Percentiles rank a stretch among this genome's conserved stretches.
Conservation (phyloP, 257 asterid genomes). For the Salvia rosmarinus region DNA sequence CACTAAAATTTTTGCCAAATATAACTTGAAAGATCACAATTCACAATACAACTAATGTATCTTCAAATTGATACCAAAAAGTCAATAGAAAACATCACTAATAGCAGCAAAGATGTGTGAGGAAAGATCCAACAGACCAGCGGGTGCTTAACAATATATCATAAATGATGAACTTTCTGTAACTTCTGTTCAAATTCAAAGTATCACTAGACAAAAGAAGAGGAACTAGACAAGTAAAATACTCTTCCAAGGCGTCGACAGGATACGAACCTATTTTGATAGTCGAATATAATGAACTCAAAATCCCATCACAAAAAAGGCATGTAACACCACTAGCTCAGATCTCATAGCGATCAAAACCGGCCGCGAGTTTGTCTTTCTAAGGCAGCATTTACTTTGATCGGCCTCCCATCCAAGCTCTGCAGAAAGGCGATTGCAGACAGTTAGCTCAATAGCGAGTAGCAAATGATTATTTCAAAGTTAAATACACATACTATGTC, state of each 20-base stretch:
- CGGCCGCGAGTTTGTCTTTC: slow-evolving; percentile 46
- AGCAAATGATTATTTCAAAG: background rate
- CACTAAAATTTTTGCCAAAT: too few species aligned
- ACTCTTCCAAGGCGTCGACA: background rate
- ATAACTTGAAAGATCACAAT: too few species aligned
- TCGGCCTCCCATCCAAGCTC: slow-evolving; percentile 54
- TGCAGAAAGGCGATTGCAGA: slow-evolving; percentile 34
- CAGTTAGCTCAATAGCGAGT: background rate
- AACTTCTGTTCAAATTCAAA: slow-evolving; percentile 21
- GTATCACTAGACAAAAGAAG: background rate
- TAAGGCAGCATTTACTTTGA: slow-evolving; percentile 49
- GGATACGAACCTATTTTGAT: background rate
- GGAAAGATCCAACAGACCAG: background rate
- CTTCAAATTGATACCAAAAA: too few species aligned
- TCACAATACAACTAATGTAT: too few species aligned
- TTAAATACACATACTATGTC: background rate
- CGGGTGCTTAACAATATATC: background rate
- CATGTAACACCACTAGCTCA: background rate
- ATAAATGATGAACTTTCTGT: background rate
- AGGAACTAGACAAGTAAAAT: background rate
- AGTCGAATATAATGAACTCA: background rate
- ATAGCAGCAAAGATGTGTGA: background rate
- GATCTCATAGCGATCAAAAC: slow-evolving; percentile 32
- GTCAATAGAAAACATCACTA: too few species aligned
- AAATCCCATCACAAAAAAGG: slow-evolving; percentile 19